A percentile compares a stretch with the other conserved stretches of the same genome.
Conservation (phyloP, 768 basidiomycete genomes). For the Auriculariales sp. region DNA sequence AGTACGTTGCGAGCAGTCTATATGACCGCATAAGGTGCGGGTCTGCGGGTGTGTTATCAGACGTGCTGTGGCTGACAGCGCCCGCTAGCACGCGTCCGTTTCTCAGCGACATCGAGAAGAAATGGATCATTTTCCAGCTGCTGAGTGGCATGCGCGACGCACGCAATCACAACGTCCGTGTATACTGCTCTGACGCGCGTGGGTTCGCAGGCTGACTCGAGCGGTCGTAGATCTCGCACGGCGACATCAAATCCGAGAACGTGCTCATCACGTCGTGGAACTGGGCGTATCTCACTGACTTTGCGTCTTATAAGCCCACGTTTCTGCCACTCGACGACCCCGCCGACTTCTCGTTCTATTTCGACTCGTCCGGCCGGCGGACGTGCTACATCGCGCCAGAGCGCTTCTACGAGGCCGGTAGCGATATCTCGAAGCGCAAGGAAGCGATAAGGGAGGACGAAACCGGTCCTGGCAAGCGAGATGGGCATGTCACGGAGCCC, state of each 20-base stretch:
- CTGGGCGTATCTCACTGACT: constrained; percentile 90
- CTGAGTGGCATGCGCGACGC: constrained; percentile 74
- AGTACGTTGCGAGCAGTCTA: constrained; percentile 87
- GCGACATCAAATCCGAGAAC: constrained; percentile 96
- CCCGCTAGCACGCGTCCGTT: constrained; percentile 80
- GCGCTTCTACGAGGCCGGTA: constrained; percentile 69
- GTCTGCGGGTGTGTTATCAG: constrained; percentile 10
- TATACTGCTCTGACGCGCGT: neutral
- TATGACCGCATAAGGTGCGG: constrained; percentile 96
- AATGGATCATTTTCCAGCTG: constrained; percentile 94
- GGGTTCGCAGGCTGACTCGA: neutral
- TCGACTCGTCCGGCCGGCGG: constrained; percentile 84
- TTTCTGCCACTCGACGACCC: constrained; percentile 93
- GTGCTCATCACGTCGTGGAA: constrained; percentile 94
- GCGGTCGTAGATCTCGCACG: constrained; percentile 60
- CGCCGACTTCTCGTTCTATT: constrained; percentile 94
- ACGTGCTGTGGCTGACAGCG: neutral
- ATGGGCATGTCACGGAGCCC: constrained; percentile 77
- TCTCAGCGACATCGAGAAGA: constrained; percentile 82
- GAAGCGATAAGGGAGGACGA: constrained; percentile 28
- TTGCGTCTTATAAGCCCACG: constrained; percentile 90
- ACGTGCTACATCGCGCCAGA: constrained; percentile 97
- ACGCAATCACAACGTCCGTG: constrained; percentile 44
- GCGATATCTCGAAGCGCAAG: constrained; percentile 57
- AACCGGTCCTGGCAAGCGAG: constrained; percentile 41